phyloP scores from a whole-genome alignment of 2,329 filamentous ascomycete species.

The Phyllosticta citrichinensis region DNA sequence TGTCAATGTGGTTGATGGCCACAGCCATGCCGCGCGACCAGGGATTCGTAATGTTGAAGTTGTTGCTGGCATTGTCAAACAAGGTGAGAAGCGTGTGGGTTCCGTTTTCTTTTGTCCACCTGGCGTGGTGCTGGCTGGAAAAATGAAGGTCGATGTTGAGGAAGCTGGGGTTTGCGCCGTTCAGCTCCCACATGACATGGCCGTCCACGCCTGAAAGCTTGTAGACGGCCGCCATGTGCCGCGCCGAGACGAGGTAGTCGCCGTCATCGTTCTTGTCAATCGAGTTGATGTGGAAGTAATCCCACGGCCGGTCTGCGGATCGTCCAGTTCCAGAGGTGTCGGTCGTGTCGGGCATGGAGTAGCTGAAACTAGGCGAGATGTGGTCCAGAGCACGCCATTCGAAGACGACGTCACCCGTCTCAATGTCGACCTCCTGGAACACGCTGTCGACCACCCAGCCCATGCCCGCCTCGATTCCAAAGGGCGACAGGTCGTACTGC shows the following conservation, averaged over 20 bases:
- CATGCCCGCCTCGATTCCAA: constrained; percentile 31
- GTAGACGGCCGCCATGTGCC: constrained; percentile 13
- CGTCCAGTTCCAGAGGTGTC: constrained; percentile 36
- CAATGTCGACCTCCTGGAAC: constrained; percentile 46
- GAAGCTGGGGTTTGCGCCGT: constrained; percentile 34
- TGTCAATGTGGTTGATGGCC: constrained; percentile 33
- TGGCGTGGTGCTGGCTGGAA: constrained; percentile 13
- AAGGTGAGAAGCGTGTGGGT: constrained; percentile 13
- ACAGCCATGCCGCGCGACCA: constrained; percentile 38
- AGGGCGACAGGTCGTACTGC: constrained; percentile 37
- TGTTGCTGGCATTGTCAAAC: constrained; percentile 18
- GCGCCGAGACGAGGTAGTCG: constrained; percentile 16
- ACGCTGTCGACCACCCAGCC: constrained; percentile 44
- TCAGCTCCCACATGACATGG: constrained; percentile 19
- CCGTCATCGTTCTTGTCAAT: constrained; percentile 25
- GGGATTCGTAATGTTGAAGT: constrained; percentile 10
- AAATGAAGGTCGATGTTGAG: constrained; percentile 13
- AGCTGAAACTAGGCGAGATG: constrained; percentile 39
- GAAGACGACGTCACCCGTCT: constrained; percentile 46
- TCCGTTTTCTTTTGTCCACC: constrained; percentile 11
- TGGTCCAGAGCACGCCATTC: constrained; percentile 51
- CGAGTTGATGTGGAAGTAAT: constrained; percentile 47
- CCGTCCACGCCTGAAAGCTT: constrained; percentile 12
- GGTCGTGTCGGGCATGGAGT: constrained; percentile 35
- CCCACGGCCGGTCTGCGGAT: constrained; percentile 38